phyloP scores from a whole-genome alignment of 495 filamentous ascomycete species.

The Podospora tetraspora region DNA sequence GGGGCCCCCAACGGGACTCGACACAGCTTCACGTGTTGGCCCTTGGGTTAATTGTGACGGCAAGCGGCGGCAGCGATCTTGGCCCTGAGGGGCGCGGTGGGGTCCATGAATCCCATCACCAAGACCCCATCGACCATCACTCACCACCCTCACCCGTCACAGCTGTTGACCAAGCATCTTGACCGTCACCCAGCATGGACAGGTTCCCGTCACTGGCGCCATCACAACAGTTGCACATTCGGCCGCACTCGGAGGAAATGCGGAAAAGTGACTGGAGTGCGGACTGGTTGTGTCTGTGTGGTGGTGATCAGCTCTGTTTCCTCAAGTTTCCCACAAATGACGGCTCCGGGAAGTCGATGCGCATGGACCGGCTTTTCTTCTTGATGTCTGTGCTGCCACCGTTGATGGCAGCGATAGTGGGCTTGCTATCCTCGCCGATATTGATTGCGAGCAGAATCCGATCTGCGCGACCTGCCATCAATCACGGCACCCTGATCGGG shows the following conservation, averaged over 20 bases:
- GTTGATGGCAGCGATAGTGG: not conserved
- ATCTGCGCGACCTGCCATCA: not conserved
- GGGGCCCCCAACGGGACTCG: conserved; percentile 14
- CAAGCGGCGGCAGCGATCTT: conserved; percentile 7
- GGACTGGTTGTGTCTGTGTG: conserved; percentile 3
- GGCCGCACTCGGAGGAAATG: not conserved
- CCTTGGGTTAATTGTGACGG: not conserved
- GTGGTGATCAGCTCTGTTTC: conserved; percentile 12
- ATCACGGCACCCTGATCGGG: not conserved
- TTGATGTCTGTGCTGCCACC: not conserved
- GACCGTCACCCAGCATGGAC: not conserved
- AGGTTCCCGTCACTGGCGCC: not conserved
- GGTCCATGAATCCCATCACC: not conserved
- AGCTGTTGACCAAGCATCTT: not conserved
- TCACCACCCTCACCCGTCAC: not conserved
- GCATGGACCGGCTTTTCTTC: not conserved
- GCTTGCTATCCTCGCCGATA: not conserved
- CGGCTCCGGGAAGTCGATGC: not conserved
- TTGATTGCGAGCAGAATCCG: not conserved
- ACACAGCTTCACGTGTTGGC: not conserved
- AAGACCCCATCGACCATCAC: not conserved
- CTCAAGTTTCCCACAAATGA: conserved; percentile 1
- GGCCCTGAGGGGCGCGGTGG: not conserved
- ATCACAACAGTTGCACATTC: conserved; percentile 6
- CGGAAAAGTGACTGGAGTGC: not conserved